Base-by-base conservation (phyloP, 2,329 filamentous ascomycete species). In the Lasiodiplodia sp. region DNA sequence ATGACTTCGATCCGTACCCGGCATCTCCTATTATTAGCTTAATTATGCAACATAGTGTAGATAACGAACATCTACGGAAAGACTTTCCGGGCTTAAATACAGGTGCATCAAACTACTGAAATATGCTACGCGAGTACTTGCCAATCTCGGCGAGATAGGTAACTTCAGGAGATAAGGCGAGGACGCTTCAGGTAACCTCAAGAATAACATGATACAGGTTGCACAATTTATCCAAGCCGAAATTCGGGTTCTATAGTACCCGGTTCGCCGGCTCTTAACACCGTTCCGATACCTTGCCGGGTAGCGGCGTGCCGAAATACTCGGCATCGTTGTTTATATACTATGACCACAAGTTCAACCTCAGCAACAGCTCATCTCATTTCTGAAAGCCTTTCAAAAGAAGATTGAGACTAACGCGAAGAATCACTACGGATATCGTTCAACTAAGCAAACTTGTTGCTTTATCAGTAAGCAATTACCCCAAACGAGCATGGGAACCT, bases 101-200 rank as follows among this genome's bases (percentile, higher is more conserved):
- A 1, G 1, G 18, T 5, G 1, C 7, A 44, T 4, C 1, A 6
- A n/a, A 2, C 40, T 14, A 14, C 40, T 44, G 8, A 3, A 3
- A 14, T 14, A 4, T n/a, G 40, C 40, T 12, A 11, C 40, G 18
- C 40, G 40, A 44, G 18, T 2, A 44, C 12, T 44, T 44, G 40
- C 40, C 40, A 11, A 44, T 44, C 40, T 44, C 40, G 40, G 40
- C 40, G 40, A n/a, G 18, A 44, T n/a, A n/a, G 40, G 40, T n/a
- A 44, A n/a, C 10, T 10, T 5, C 18, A n/a, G 10, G 40, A 12
- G 40, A 4, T 14, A 12, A 44, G 40, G 40, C 40, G 12, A 44
- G 40, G 4, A 44, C 12, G 12, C 18, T 44, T 44, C 18, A 12
- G 18, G 12, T 4, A 10, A 2, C 18, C 18, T 10, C 40, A n/a